phyloP scores from a whole-genome alignment of 331 rosid species.

The Rosa hybrid region DNA sequence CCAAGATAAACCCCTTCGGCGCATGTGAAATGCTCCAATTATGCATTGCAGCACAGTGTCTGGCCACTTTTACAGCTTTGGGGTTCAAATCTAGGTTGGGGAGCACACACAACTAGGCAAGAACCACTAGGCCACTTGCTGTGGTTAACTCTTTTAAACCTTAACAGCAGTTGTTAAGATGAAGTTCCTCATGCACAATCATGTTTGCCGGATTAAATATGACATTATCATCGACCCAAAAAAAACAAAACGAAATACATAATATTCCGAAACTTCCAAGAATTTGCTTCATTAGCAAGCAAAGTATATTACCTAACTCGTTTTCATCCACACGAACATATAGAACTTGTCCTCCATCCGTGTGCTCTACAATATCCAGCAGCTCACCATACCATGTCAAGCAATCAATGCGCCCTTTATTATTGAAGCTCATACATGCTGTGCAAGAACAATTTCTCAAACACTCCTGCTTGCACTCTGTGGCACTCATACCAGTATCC shows the following conservation, averaged over 20 bases:
- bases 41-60: no score
- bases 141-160: no score
- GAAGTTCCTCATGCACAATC: no score
- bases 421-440: slow-evolving; percentile 39
- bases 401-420: slow-evolving; percentile 38
- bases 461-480: slow-evolving; percentile 24
- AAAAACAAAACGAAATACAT: not conserved
- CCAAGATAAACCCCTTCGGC: no score
- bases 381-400: slow-evolving; percentile 15
- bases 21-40: no score
- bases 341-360: slow-evolving; percentile 34
- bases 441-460: slow-evolving; percentile 48
- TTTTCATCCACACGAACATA: slow-evolving; percentile 42
- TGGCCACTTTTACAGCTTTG: no score
- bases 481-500: not conserved
- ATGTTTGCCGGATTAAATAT: not conserved
- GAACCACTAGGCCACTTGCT: no score
- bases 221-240: not conserved
- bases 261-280: not conserved
- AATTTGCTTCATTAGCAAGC: not conserved
- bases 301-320: slow-evolving; percentile 14
- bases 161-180: not conserved
- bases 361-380: not conserved
- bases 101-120: no score
- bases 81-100: no score